These are phyloP conservation scores for Mrakia gelida DNA, from an alignment of 768 basidiomycete species.

Conservation along the genomic window DNA sequence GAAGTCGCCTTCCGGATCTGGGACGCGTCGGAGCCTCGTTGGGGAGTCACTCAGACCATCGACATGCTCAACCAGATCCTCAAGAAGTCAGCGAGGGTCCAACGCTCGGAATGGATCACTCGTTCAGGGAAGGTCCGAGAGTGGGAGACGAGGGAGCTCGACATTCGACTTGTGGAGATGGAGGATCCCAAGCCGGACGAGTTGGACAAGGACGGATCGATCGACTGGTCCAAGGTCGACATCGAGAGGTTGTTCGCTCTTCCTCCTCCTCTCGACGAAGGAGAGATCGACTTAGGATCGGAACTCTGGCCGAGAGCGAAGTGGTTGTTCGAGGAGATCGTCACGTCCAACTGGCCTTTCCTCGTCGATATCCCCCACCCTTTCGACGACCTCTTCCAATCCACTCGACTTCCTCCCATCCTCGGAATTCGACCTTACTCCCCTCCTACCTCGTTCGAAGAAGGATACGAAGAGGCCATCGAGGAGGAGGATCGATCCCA, in stretches of 20 bases:
- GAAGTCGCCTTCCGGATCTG: slow-evolving; percentile 16
- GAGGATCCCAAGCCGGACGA: not conserved
- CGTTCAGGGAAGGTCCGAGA: not conserved
- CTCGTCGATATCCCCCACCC: slow-evolving; percentile 3
- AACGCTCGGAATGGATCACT: not conserved
- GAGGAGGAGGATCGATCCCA: not conserved
- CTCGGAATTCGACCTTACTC: not conserved
- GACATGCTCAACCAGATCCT: slow-evolving; percentile 1
- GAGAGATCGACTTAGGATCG: not conserved
- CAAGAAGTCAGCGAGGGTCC: not conserved
- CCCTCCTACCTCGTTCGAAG: not conserved
- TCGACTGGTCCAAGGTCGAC: slow-evolving; percentile 11
- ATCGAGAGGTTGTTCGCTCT: slow-evolving; percentile 1
- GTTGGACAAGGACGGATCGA: not conserved
- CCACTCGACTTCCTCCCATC: not conserved
- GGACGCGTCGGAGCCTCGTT: slow-evolving; percentile 6
- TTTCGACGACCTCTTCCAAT: slow-evolving; percentile 8
- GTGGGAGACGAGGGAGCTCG: not conserved
- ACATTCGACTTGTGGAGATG: not conserved
- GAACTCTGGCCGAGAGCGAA: slow-evolving; percentile 1
- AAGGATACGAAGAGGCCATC: too few species aligned
- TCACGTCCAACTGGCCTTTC: slow-evolving; percentile 9
- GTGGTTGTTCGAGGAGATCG: slow-evolving; percentile 1
- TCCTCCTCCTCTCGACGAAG: not conserved
- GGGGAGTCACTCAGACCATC: not conserved